Evolutionary conservation across 108 stramenopile species (phyloP).

Genomic region (Epipyxis sp.): DNA sequence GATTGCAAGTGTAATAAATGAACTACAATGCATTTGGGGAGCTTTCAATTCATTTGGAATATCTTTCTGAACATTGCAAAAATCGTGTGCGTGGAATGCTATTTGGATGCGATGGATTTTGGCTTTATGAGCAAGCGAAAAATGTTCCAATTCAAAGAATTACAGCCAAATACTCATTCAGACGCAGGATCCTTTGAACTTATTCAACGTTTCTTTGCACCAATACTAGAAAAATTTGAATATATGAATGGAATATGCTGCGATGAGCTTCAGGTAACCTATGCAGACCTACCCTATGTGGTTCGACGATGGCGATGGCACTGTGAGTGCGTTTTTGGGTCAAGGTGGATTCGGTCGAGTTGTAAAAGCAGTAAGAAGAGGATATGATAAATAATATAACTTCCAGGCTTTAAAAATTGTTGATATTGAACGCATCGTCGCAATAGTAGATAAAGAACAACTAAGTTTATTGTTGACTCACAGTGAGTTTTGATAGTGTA

Average conservation of each 20-base stretch:
- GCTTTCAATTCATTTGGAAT: neutral
- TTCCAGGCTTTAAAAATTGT: too few species aligned
- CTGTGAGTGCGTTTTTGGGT: neutral
- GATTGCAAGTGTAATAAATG: neutral
- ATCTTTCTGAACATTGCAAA: neutral
- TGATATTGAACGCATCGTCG: too few species aligned
- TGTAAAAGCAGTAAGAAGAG: neutral
- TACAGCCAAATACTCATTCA: neutral
- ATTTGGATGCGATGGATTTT: neutral
- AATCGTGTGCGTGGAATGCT: neutral
- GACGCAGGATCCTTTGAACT: neutral
- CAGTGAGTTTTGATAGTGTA: too few species aligned
- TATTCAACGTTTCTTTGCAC: neutral
- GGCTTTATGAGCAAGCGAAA: neutral
- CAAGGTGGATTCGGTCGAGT: slow-evolving; percentile 1
- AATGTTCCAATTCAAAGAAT: neutral
- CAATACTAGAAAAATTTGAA: neutral
- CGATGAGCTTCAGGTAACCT: neutral
- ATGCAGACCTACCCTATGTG: neutral
- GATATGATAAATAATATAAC: too few species aligned
- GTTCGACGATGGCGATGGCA: neutral
- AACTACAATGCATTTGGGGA: neutral
- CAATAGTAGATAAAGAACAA: too few species aligned
- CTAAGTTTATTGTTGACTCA: too few species aligned
- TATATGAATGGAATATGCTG: neutral